Base-by-base conservation (phyloP, 2,329 filamentous ascomycete species). In the Diaporthe citriasiana region DNA sequence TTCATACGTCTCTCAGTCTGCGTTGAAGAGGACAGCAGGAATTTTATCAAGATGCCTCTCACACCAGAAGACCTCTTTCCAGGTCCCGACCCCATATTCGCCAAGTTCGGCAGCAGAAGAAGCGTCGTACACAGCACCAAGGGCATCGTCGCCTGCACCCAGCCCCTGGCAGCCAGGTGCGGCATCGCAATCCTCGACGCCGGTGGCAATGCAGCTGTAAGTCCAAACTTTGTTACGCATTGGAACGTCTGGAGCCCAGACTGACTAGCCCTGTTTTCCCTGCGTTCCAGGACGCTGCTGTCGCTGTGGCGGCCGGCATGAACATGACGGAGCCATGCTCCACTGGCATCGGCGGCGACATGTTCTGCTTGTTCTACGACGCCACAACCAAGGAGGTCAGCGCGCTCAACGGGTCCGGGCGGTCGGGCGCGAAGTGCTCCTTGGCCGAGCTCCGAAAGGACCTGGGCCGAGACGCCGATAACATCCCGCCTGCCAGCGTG, bases 251-350 rank as follows among this genome's bases (percentile, higher is more conserved):
- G 8, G 19, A 53, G 19, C 6, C 1, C n/a, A 33, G 57, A 73
- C 68, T 75, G 38, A 65, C 76, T 19, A 78, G 59, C 15, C n/a
- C n/a, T 4, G 10, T 0, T 17, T 10, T 13, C n/a, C n/a, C n/a
- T n/a, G n/a, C n/a, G n/a, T n/a, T n/a, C n/a, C 68, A 97, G 94
- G 96, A 98, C 86, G 96, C 97, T n/a, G 96, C 97, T 12, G 94
- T 98, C 5, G 97, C 97, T 56, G 94, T 97, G 75, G 96, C 97
- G 57, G 97, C 97, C 42, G 95, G 92, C 7, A 87, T 99, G 73
- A 98, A 98, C 84, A 90, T 98, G 81, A 98, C 96, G 0, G 97
- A 99, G 81, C 97, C 97, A 10, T 92, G 92, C 74, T 97, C 94
- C 8, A 98, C 97, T 0, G 97, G 97, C 53, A 98, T 99, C 75